Evolutionary conservation across 2,329 filamentous ascomycete species (phyloP).

Genomic region (Alternaria rosae): DNA sequence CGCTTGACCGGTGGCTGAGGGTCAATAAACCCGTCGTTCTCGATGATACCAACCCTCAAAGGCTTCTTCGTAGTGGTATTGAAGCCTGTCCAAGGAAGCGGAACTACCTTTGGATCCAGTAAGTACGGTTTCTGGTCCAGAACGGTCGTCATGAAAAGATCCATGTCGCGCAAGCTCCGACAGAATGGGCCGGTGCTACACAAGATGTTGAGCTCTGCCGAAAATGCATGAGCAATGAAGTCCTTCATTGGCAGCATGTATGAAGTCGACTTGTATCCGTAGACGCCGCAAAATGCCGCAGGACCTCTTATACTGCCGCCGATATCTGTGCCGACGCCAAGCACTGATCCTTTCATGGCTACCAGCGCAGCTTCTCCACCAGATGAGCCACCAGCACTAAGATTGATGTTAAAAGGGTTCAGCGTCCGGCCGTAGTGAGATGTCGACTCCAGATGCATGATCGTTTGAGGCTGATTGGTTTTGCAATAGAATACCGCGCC

Average conservation of each 20-base stretch:
- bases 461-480: conserved; percentile 60
- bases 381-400: conserved; percentile 59
- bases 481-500: conserved; percentile 62
- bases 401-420: conserved; percentile 54
- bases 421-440: conserved; percentile 58
- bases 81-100: conserved; percentile 29
- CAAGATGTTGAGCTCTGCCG: conserved; percentile 28
- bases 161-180: conserved; percentile 24
- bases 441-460: conserved; percentile 63
- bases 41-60: conserved; percentile 56
- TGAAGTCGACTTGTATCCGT: conserved; percentile 37
- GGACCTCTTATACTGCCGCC: conserved; percentile 34
- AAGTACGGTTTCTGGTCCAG: conserved; percentile 22
- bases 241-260: conserved; percentile 23
- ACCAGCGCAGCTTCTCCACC: conserved; percentile 34
- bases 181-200: conserved; percentile 25
- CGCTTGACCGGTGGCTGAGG: conserved; percentile 51
- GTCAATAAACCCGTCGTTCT: conserved; percentile 48
- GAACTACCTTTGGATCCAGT: conserved; percentile 24
- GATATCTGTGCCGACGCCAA: conserved; percentile 37
- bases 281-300: conserved; percentile 33
- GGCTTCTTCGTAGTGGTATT: conserved; percentile 18
- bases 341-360: conserved; percentile 26
- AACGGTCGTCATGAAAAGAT: conserved; percentile 23
- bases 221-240: conserved; percentile 10